A percentile compares a stretch with the other conserved stretches of the same genome.
These are phyloP conservation scores for Phytophthora brassicae DNA, from an alignment of 352 stramenopile genomes.

Conservation along the genomic window DNA sequence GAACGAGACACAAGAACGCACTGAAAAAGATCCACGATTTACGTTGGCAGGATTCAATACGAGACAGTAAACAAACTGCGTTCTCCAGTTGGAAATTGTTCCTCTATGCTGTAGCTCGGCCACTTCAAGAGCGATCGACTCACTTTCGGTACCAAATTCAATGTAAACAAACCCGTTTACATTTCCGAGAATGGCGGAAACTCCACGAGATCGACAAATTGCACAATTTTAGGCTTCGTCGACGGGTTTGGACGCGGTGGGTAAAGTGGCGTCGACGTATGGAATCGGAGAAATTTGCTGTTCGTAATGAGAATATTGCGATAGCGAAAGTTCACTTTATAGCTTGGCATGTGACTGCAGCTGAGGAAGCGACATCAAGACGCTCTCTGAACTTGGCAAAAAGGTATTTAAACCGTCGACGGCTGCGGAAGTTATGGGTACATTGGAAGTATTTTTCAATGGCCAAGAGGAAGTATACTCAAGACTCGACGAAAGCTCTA, in stretches of 20 bases:
- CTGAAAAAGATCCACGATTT: slow-evolving; percentile 23
- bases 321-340: slow-evolving; percentile 36
- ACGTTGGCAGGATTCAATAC: slow-evolving; percentile 25
- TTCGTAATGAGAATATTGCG: slow-evolving; percentile 20
- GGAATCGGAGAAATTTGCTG: slow-evolving; percentile 24
- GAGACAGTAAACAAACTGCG: slow-evolving; percentile 19
- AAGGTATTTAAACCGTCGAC: slow-evolving; percentile 60
- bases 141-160: slow-evolving; percentile 13
- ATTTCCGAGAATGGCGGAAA: slow-evolving; percentile 37
- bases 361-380: slow-evolving; percentile 36
- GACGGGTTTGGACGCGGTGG: slow-evolving; percentile 46
- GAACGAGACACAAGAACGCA: slow-evolving; percentile 22
- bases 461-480: slow-evolving; percentile 60
- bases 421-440: slow-evolving; percentile 69
- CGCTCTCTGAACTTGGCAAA: slow-evolving; percentile 56
- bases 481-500: slow-evolving; percentile 67
- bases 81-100: slow-evolving; percentile 63
- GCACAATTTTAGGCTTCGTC: slow-evolving; percentile 19
- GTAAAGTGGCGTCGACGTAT: slow-evolving; percentile 14
- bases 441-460: slow-evolving; percentile 83
- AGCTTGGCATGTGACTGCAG: slow-evolving; percentile 45
- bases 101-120: slow-evolving; percentile 39
- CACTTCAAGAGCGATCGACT: slow-evolving; percentile 16
- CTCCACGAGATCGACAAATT: slow-evolving; percentile 30
- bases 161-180: not conserved